Evolutionary conservation across 2,329 filamentous ascomycete genomes (phyloP).

Genomic region (Orbilia brochopaga): DNA sequence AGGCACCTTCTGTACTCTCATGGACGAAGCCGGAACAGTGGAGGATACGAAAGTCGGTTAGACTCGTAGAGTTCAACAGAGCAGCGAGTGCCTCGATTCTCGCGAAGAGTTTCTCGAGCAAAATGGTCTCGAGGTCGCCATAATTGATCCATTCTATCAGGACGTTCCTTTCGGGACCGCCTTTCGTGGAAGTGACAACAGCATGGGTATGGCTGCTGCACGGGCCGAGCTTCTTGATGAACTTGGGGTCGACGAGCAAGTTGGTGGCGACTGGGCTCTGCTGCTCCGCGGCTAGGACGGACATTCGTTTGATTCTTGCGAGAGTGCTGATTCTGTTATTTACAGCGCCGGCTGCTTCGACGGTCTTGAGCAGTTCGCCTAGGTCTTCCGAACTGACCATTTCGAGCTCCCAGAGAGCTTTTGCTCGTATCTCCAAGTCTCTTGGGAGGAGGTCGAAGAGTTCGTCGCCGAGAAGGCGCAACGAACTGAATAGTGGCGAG

Average conservation of each 20-base stretch:
- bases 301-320: slow-evolving; percentile 38
- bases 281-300: slow-evolving; percentile 17
- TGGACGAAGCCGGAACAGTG: slow-evolving; percentile 28
- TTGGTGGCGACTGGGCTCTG: background rate
- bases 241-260: slow-evolving; percentile 9
- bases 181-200: background rate
- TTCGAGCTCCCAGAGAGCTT: slow-evolving; percentile 31
- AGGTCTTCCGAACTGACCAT: slow-evolving; percentile 35
- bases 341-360: slow-evolving; percentile 2
- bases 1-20: slow-evolving; percentile 15
- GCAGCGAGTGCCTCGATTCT: slow-evolving; percentile 21
- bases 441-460: slow-evolving; percentile 12
- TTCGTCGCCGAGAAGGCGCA: slow-evolving; percentile 25
- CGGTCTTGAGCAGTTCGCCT: slow-evolving; percentile 17
- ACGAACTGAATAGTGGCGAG: slow-evolving; percentile 27
- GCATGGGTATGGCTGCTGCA: slow-evolving; percentile 15
- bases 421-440: slow-evolving; percentile 18
- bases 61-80: slow-evolving; percentile 14
- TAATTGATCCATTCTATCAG: slow-evolving; percentile 33
- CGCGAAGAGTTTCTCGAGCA: slow-evolving; percentile 11
- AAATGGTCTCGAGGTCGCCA: slow-evolving; percentile 8
- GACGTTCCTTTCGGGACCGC: slow-evolving; percentile 4
- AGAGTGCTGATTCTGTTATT: slow-evolving; percentile 28
- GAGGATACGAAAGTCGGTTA: slow-evolving; percentile 25
- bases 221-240: slow-evolving; percentile 1